phyloP scores from a whole-genome alignment of 306 rosid species.

The Lathyrus tuberosus region DNA sequence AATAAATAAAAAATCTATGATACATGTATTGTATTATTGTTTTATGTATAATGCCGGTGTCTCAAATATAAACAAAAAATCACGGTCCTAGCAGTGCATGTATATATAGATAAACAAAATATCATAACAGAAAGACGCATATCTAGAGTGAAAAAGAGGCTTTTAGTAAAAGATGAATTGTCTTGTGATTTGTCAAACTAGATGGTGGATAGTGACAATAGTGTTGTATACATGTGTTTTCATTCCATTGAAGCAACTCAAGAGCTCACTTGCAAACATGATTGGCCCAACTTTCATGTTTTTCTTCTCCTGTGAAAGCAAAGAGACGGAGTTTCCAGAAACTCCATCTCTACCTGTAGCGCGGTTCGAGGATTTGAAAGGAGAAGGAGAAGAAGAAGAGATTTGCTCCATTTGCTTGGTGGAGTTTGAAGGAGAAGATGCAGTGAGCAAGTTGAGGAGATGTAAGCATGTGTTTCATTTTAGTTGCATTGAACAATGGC shows the following conservation, averaged over 20 bases:
- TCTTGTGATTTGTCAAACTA: conserved; percentile 50
- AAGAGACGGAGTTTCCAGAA: conserved; percentile 21
- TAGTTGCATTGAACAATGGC: conserved; percentile 77
- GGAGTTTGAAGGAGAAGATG: conserved; percentile 65
- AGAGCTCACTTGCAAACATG: conserved; percentile 39
- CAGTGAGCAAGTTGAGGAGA: conserved; percentile 54
- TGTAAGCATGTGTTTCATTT: conserved; percentile 72
- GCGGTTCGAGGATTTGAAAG: conserved; percentile 50
- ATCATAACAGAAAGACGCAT: conserved; percentile 5
- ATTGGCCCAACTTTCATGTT: not conserved
- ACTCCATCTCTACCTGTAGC: conserved; percentile 42
- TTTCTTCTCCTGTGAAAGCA: conserved; percentile 1
- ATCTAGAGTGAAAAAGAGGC: not conserved
- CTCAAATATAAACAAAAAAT: conserved; percentile 21
- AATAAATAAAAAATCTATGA: conserved; percentile 37
- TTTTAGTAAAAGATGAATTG: conserved; percentile 52
- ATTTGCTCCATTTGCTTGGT: conserved; percentile 78
- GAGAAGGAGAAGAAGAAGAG: conserved; percentile 37
- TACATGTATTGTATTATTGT: conserved; percentile 8
- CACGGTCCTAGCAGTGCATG: not conserved
- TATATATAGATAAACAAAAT: not conserved
- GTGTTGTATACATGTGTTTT: conserved; percentile 65
- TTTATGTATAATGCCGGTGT: conserved; percentile 39
- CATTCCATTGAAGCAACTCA: conserved; percentile 64
- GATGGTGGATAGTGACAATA: conserved; percentile 48